Evolutionary conservation across 202 grass and related monocot species (phyloP).

Genomic region (Musa balbisiana): DNA sequence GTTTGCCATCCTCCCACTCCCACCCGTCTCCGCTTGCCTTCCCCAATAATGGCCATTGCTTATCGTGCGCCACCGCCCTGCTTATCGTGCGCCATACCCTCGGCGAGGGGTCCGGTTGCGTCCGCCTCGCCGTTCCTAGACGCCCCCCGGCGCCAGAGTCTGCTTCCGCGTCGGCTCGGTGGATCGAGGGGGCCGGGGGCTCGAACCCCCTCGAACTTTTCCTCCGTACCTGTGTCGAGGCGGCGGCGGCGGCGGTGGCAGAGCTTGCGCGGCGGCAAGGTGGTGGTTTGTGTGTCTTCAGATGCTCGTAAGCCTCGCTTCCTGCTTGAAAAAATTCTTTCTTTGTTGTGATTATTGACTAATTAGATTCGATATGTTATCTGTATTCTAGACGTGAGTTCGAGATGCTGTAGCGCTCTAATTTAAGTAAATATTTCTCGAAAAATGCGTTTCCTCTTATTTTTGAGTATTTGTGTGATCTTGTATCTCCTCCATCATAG

Average conservation of each 20-base stretch:
- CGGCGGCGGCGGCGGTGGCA: background rate
- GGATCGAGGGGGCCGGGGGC: background rate
- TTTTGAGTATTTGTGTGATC: background rate
- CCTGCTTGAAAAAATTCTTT: background rate
- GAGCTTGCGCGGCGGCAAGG: background rate
- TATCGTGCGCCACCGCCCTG: constrained; percentile 9
- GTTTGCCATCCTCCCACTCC: background rate
- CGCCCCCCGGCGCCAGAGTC: background rate
- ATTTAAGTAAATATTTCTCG: background rate
- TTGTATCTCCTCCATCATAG: background rate
- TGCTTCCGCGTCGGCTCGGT: background rate
- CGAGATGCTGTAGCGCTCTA: background rate
- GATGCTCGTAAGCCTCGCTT: constrained; percentile 1
- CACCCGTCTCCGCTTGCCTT: background rate
- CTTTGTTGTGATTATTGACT: background rate
- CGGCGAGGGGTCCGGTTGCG: background rate
- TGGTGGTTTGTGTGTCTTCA: constrained; percentile 2
- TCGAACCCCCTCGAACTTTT: background rate
- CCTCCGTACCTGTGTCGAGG: background rate
- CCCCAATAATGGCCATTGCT: background rate
- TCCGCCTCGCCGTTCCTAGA: background rate
- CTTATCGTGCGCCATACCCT: constrained; percentile 16
- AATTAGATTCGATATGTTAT: background rate
- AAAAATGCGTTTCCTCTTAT: background rate
- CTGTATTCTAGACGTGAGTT: background rate